Conservation (phyloP, 2,329 filamentous ascomycete species). For the Cytospora piceicola region DNA sequence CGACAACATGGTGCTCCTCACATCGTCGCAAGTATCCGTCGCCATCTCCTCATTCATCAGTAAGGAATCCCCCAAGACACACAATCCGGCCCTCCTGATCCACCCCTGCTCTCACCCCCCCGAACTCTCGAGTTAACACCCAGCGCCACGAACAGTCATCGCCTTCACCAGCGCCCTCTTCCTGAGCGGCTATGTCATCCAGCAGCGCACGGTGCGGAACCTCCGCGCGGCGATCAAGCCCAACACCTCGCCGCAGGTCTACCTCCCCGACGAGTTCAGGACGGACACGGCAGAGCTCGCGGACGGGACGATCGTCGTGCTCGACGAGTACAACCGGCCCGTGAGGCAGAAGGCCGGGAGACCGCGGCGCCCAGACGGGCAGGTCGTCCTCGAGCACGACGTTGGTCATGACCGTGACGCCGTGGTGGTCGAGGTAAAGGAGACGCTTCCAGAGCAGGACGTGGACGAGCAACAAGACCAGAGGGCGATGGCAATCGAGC, state of each 20-base stretch:
- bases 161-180: constrained; percentile 83
- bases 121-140: constrained; percentile 12
- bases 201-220: constrained; percentile 81
- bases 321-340: constrained; percentile 46
- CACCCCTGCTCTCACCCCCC: constrained; percentile 22
- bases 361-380: constrained; percentile 4
- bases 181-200: constrained; percentile 82
- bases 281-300: constrained; percentile 49
- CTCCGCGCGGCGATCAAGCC: constrained; percentile 73
- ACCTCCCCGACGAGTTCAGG: constrained; percentile 56
- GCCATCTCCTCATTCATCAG: constrained; percentile 66
- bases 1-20: constrained; percentile 57
- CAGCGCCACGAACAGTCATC: constrained; percentile 56
- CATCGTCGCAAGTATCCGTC: constrained; percentile 71
- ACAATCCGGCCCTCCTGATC: constrained; percentile 2
- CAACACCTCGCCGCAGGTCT: constrained; percentile 51
- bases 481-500: constrained; percentile 13
- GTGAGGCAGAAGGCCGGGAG: constrained; percentile 37
- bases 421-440: constrained; percentile 28
- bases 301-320: constrained; percentile 53
- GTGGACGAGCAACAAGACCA: constrained; percentile 31
- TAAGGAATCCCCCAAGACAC: constrained; percentile 44
- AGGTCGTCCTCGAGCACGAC: constrained; percentile 26
- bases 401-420: constrained; percentile 29
- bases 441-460: constrained; percentile 25